Evolutionary conservation across 495 filamentous ascomycete genomes (phyloP).

Genomic region (Neurospora pannonica): DNA sequence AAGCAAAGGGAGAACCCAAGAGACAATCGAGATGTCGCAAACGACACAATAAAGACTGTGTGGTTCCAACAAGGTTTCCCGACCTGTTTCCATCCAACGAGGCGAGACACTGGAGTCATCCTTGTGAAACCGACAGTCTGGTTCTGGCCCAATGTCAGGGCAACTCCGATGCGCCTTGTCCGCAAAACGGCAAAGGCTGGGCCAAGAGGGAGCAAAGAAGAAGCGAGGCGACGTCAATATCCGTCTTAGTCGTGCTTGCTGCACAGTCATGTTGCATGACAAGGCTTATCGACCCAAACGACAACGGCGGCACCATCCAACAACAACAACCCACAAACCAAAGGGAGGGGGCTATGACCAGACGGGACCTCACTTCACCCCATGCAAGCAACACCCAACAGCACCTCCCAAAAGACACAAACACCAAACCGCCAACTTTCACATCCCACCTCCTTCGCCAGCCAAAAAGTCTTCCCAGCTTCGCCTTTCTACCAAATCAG

Average conservation of each 20-base stretch:
- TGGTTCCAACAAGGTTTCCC: neutral
- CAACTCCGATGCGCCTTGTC: neutral
- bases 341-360: neutral
- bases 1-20: neutral
- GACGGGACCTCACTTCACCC: neutral
- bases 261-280: neutral
- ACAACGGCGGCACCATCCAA: neutral
- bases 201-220: neutral
- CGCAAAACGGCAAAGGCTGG: neutral
- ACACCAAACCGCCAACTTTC: neutral
- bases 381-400: neutral
- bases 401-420: neutral
- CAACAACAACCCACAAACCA: neutral
- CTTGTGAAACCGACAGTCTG: constrained; percentile 8
- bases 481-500: neutral
- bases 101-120: neutral
- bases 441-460: neutral
- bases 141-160: neutral
- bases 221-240: neutral
- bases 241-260: neutral
- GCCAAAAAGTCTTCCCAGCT: neutral
- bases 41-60: neutral
- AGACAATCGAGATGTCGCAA: neutral
- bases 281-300: neutral
- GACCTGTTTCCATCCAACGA: constrained; percentile 5